Conservation (phyloP, 768 basidiomycete genomes). For the Crepidotus variabilis region DNA sequence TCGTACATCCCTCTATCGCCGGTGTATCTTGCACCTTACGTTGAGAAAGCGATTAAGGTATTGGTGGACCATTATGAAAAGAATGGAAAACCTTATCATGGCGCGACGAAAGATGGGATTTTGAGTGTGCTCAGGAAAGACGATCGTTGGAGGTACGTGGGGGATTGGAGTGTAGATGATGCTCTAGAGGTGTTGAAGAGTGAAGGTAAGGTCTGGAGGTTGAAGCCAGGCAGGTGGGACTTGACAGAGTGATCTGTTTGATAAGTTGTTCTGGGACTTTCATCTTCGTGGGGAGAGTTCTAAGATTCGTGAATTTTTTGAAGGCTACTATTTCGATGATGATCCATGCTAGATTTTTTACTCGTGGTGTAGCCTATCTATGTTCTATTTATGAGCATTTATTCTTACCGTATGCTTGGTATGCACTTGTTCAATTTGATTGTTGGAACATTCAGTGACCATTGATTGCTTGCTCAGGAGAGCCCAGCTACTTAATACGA, state of each 20-base stretch:
- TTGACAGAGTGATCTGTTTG: slow-evolving; percentile 15
- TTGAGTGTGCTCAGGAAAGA: slow-evolving; percentile 46
- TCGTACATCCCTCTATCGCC: slow-evolving; percentile 63
- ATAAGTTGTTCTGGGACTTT: no score
- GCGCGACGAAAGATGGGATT: slow-evolving; percentile 42
- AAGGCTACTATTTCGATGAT: no score
- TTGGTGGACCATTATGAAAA: slow-evolving; percentile 17
- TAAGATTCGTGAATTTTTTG: no score
- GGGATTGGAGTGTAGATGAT: slow-evolving; percentile 61
- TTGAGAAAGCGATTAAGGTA: slow-evolving; percentile 41
- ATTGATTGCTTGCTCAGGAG: no score
- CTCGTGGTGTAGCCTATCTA: no score
- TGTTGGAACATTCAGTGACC: no score
- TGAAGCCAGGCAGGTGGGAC: slow-evolving; percentile 38
- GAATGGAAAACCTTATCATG: slow-evolving; percentile 19
- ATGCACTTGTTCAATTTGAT: no score
- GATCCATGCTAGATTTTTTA: no score
- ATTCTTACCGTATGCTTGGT: no score
- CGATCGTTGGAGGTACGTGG: slow-evolving; percentile 62
- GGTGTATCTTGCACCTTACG: slow-evolving; percentile 40
- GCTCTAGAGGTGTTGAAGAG: slow-evolving; percentile 45
- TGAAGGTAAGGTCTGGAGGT: slow-evolving; percentile 33
- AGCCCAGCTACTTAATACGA: no score
- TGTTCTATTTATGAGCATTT: no score
- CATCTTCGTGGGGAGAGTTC: no score